phyloP scores from a whole-genome alignment of 2,329 filamentous ascomycete genomes.

The Arthrobotrys iridis region DNA sequence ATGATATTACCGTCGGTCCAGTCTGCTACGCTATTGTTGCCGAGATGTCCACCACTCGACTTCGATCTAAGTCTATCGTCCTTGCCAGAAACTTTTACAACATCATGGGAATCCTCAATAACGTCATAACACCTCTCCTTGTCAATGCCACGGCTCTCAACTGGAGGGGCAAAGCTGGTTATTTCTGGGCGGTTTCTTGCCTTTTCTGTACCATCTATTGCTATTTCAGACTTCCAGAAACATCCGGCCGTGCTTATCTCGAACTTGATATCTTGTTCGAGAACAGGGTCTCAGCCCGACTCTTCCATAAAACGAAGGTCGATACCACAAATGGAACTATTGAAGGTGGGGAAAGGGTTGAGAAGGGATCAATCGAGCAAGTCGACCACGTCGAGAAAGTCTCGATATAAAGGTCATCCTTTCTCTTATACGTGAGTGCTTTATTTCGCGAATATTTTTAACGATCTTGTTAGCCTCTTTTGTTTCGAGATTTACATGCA shows the following conservation, averaged over 20 bases:
- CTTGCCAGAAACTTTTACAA: slow-evolving; percentile 67
- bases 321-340: slow-evolving; percentile 56
- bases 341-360: not conserved
- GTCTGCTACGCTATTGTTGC: slow-evolving; percentile 67
- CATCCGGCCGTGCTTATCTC: slow-evolving; percentile 79
- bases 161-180: slow-evolving; percentile 65
- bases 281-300: slow-evolving; percentile 61
- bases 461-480: not conserved
- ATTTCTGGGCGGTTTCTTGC: slow-evolving; percentile 73
- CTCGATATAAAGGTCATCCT: slow-evolving; percentile 6
- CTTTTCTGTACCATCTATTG: slow-evolving; percentile 83
- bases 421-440: not conserved
- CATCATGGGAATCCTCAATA: slow-evolving; percentile 65
- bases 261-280: slow-evolving; percentile 76
- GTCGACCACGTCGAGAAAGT: not conserved
- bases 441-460: not conserved
- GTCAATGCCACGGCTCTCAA: slow-evolving; percentile 53
- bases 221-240: slow-evolving; percentile 81
- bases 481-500: not conserved
- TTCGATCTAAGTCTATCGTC: slow-evolving; percentile 68
- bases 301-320: slow-evolving; percentile 61
- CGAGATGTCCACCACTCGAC: slow-evolving; percentile 67
- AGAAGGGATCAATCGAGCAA: slow-evolving; percentile 35
- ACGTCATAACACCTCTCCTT: slow-evolving; percentile 36
- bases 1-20: slow-evolving; percentile 68